These are phyloP conservation scores for Trichomonas gallinae DNA, from an alignment of 208 protist genomes.

Conservation along the genomic window DNA sequence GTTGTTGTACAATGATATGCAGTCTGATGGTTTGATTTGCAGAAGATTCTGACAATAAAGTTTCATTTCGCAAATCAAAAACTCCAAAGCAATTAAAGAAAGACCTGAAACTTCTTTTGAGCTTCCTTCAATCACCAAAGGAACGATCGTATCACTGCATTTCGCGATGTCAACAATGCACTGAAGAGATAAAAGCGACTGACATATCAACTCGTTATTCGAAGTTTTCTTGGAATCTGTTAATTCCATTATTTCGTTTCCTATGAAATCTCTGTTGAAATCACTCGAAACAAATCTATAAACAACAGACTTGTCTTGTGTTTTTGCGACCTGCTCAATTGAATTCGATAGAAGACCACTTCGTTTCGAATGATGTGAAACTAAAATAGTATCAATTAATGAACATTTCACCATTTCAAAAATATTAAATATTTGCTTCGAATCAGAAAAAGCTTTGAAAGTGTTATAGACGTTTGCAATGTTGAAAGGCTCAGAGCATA, in stretches of 20 bases:
- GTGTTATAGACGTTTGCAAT: background rate
- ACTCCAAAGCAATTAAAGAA: too few species aligned
- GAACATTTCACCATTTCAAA: background rate
- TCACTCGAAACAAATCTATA: background rate
- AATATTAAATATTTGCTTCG: background rate
- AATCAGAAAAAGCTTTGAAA: background rate
- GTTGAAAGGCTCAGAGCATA: background rate
- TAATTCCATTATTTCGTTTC: background rate
- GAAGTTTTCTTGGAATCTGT: too few species aligned
- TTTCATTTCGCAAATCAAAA: too few species aligned
- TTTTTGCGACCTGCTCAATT: background rate
- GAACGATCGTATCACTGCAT: background rate
- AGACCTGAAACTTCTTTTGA: background rate
- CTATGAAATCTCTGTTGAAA: background rate
- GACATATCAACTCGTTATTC: too few species aligned
- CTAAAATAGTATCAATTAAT: background rate
- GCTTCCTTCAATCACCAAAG: background rate
- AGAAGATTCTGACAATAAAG: too few species aligned
- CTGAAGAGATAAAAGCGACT: background rate
- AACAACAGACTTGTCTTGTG: too few species aligned
- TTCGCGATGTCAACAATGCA: background rate
- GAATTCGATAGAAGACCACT: background rate
- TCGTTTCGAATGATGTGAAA: background rate
- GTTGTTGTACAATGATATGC: too few species aligned
- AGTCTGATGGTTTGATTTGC: too few species aligned